These are phyloP conservation scores for Eucalyptus erythrocorys DNA, from an alignment of 345 rosid genomes.

Conservation along the genomic window DNA sequence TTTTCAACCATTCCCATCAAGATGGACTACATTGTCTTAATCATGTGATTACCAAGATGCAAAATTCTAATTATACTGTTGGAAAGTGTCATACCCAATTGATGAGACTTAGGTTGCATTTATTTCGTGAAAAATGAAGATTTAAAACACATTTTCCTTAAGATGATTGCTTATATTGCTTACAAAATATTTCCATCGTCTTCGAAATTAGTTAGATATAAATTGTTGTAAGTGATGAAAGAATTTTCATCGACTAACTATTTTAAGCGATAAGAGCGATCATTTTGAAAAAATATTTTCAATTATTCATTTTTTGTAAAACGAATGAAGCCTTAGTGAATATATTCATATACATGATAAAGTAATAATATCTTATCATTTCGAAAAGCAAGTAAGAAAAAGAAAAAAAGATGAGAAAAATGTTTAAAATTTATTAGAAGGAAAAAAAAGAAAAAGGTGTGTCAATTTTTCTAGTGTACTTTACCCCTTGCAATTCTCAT, in stretches of 20 bases:
- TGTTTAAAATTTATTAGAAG: background rate
- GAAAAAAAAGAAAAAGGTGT: background rate
- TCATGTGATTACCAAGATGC: background rate
- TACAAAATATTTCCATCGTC: no score
- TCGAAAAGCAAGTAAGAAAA: background rate
- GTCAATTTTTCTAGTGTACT: background rate
- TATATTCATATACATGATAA: background rate
- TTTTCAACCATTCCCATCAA: background rate
- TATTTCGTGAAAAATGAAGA: accelerated
- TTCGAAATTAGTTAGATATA: background rate
- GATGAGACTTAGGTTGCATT: background rate
- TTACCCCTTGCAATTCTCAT: background rate
- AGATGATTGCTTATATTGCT: no score
- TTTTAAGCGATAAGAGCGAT: accelerated
- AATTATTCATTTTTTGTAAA: no score
- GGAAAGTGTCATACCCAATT: background rate
- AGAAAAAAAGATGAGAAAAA: background rate
- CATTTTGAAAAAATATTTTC: no score
- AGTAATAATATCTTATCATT: background rate
- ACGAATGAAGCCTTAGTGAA: background rate
- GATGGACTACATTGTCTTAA: background rate
- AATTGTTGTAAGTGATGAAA: background rate
- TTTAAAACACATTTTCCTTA: no score
- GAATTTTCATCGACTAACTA: no score
- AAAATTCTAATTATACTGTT: background rate